Evolutionary conservation across 2,329 filamentous ascomycete genomes (phyloP), one percentile per base, ranked within the genome.

Genomic region (Nigrospora osmanthi): DNA sequence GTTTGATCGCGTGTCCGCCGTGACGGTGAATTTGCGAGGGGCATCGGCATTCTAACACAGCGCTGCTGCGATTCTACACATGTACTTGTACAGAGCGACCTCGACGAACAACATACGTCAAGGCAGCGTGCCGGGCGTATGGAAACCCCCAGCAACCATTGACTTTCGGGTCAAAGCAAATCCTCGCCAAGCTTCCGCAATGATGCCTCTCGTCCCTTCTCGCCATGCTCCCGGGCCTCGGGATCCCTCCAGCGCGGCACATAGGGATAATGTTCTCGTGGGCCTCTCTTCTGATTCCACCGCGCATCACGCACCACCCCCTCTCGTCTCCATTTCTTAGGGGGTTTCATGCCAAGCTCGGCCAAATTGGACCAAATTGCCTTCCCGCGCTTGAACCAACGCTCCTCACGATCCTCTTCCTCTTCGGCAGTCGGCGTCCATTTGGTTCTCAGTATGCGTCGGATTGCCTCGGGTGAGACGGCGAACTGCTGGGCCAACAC

Each of bases 401-500:
- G 68, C 52, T 69, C 65, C 57, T 81, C 76, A 44, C 81, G 72
- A 3, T 75, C 66, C 48, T 72, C 60, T 49, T 81, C 76, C 56
- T 83, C 76, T 23, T 73, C 71, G 28, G 73, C 58, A 9, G 60
- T 70, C 4, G 87, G 82, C 55, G 67, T 66, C 83, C 87, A 93
- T 48, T 87, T 89, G 61, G 78, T 80, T 68, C 79, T 88, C 49
- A 98, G 69, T 43, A 98, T 95, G 33, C 93, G 79, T 11, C 90
- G 81, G 47, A 97, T 87, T 1, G 83, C 87, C 61, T 98, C 93
- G 3, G 87, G 73, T 1, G 89, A 89, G n/a, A 96, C 73, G 62
- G 89, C 75, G 65, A 97, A 98, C 54, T 89, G 80, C 1, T 81
- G 59, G 1, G 91, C 80, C 13, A 97, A 79, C 32, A 80, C 75